phyloP scores from a whole-genome alignment of 2,329 filamentous ascomycete species.

The Penicillium sp. region DNA sequence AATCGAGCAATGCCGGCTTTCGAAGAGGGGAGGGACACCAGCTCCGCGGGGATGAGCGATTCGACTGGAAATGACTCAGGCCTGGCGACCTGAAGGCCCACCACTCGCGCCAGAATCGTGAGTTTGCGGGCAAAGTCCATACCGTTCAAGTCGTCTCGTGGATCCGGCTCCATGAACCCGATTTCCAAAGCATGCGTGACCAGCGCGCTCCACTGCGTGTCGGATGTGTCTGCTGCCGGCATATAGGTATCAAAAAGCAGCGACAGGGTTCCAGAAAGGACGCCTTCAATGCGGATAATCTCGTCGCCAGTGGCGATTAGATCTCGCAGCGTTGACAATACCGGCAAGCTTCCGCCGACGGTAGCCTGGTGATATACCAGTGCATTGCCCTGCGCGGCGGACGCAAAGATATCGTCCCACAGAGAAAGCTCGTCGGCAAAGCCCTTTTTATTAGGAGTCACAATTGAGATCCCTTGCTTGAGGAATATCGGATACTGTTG shows the following conservation, averaged over 20 bases:
- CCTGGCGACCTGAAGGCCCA: slow-evolving; percentile 75
- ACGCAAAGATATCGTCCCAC: slow-evolving; percentile 82
- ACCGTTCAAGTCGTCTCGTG: slow-evolving; percentile 80
- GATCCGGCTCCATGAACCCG: slow-evolving; percentile 88
- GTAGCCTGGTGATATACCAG: slow-evolving; percentile 94
- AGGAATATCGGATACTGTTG: slow-evolving; percentile 79
- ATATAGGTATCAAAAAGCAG: slow-evolving; percentile 98
- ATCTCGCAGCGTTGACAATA: slow-evolving; percentile 90
- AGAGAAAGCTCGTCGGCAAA: slow-evolving; percentile 78
- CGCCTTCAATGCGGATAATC: slow-evolving; percentile 88
- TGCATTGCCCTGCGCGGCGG: slow-evolving; percentile 62
- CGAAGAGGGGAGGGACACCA: slow-evolving; percentile 67
- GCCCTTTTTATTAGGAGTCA: slow-evolving; percentile 98
- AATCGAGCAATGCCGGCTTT: slow-evolving; percentile 70
- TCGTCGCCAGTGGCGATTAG: slow-evolving; percentile 91
- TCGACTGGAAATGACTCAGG: slow-evolving; percentile 91
- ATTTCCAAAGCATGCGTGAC: slow-evolving; percentile 89
- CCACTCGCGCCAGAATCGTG: slow-evolving; percentile 88
- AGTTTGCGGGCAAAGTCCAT: slow-evolving; percentile 92
- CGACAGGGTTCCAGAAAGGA: slow-evolving; percentile 96
- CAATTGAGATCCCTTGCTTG: slow-evolving; percentile 77
- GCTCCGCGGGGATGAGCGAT: slow-evolving; percentile 82
- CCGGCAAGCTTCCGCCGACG: slow-evolving; percentile 86
- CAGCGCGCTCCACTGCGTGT: slow-evolving; percentile 81
- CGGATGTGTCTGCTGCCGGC: slow-evolving; percentile 61